phyloP scores from a whole-genome alignment of 129 eudicot genomes.

The Tagetes patula region DNA sequence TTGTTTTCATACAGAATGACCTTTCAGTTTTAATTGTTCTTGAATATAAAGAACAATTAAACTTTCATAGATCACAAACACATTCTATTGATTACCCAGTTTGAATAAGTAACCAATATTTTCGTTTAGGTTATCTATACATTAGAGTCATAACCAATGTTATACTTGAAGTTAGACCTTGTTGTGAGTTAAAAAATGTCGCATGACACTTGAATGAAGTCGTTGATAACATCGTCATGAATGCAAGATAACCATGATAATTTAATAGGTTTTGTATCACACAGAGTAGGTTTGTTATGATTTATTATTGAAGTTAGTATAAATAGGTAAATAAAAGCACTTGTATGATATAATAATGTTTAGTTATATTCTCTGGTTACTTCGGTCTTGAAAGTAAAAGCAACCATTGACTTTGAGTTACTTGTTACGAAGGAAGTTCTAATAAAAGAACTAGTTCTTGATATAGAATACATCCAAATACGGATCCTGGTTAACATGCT shows the following conservation, averaged over 20 bases:
- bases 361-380: neutral
- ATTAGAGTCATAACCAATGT: neutral
- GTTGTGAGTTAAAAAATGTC: neutral
- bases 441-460: neutral
- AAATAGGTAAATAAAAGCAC: neutral
- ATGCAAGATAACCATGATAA: neutral
- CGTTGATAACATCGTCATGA: neutral
- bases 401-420: neutral
- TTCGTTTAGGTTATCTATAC: neutral
- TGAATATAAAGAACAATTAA: neutral
- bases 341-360: neutral
- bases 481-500: neutral
- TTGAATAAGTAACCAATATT: neutral
- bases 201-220: neutral
- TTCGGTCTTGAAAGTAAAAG: neutral
- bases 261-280: neutral
- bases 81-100: neutral
- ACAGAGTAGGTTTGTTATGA: neutral
- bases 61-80: neutral
- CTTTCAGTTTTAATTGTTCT: constrained; percentile 2
- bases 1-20: neutral
- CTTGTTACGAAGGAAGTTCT: neutral
- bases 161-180: neutral
- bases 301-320: neutral
- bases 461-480: neutral